Conservation (phyloP, 495 filamentous ascomycete genomes). For the Penicillium macrosclerotiorum region DNA sequence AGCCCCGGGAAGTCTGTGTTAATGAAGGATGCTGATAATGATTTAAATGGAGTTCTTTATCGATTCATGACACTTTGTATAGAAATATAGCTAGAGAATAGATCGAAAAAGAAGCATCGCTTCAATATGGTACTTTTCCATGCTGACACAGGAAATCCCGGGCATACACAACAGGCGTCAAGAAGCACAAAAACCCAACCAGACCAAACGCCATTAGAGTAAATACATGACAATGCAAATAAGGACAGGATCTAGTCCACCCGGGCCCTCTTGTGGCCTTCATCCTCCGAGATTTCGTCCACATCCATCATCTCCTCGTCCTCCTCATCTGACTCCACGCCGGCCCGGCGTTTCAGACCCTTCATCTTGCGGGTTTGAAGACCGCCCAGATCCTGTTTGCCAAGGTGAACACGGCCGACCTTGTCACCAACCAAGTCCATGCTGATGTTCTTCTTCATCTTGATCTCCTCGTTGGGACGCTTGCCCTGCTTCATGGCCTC, state of each 20-base stretch:
- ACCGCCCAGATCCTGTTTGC: conserved; percentile 81
- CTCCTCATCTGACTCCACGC: conserved; percentile 46
- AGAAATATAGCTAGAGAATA: background rate
- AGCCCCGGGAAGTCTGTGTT: too few species aligned
- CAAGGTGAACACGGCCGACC: conserved; percentile 87
- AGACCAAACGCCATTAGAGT: conserved; percentile 30
- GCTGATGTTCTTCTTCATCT: conserved; percentile 91
- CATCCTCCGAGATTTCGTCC: conserved; percentile 42
- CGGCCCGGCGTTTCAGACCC: conserved; percentile 79
- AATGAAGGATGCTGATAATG: too few species aligned
- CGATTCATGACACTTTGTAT: too few species aligned
- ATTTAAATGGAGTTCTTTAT: too few species aligned
- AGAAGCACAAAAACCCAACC: conserved; percentile 28
- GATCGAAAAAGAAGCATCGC: conserved; percentile 7
- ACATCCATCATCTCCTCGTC: conserved; percentile 43
- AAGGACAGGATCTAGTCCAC: conserved; percentile 26
- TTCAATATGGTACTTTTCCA: conserved; percentile 27
- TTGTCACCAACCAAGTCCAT: conserved; percentile 94
- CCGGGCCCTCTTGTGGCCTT: conserved; percentile 39
- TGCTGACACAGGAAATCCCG: conserved; percentile 21
- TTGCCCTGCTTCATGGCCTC: conserved; percentile 85
- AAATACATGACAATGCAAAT: conserved; percentile 28
- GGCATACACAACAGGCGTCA: conserved; percentile 16
- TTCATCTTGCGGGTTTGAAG: conserved; percentile 99
- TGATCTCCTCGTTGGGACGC: conserved; percentile 52